Evolutionary conservation across 345 rosid species (phyloP), one percentile per base, ranked within the genome.

Genomic region (Eucalyptus lansdowneana): DNA sequence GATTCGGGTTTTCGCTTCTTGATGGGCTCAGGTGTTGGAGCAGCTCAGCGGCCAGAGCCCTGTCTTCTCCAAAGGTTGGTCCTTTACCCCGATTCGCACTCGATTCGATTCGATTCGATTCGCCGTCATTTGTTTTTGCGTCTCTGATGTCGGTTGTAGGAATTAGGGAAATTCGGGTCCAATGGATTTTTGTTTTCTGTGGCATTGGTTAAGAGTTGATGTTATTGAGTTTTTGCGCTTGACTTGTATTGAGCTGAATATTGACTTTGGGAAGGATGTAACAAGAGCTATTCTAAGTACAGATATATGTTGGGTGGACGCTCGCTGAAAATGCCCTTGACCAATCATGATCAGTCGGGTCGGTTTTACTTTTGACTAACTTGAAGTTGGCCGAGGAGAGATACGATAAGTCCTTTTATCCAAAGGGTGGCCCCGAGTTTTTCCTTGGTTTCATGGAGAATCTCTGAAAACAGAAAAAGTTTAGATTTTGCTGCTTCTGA

Each of bases 31-130:
- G 97, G 99, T 97, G 90, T 93, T 97, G 88, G 98, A 97, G 91
- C 99, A 97, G 90, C 94, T 95, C 89, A 97, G 99, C 83, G 96
- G 98, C 60, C 98, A 97, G 89, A 88, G 94, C n/a, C 98, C 98
- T 9, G 98, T 97, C 60, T 97, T 96, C 94, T 97, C 99, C 42
- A 97, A 97, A 87, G 97, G 97, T 96, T 65, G 50, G 45, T 86
- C 27, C 83, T 37, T 19, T 72, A 19, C 6, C 83, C 45, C 45
- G 27, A 40, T 72, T 31, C 42, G 40, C 42, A 67, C 19, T 31
- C 80, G 21, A 67, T 58, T 65, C 34, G 37, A 14, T 65, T n/a
- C 76, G 17, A 65, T 25, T 65, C 76, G 76, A 14, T 65, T n/a
- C 21, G 40, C 6, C 40, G 40, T 65, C 76, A 72, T 19, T 37